phyloP scores from a whole-genome alignment of 2,329 filamentous ascomycete genomes.

The Onygenales sp. region DNA sequence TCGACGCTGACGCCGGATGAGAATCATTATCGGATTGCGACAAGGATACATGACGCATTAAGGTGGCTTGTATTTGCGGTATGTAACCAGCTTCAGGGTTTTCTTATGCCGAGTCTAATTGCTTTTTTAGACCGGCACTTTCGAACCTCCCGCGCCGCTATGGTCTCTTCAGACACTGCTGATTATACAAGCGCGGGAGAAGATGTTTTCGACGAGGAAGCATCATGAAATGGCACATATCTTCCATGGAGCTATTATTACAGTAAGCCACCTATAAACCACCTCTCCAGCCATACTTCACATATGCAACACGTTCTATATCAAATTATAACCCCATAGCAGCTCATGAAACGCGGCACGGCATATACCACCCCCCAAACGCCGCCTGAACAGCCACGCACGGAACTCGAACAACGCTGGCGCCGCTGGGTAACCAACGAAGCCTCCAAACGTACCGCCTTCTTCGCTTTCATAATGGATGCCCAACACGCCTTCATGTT shows the following conservation, averaged over 20 bases:
- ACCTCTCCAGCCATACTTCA: background rate
- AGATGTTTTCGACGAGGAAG: constrained; percentile 19
- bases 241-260: constrained; percentile 21
- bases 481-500: constrained; percentile 22
- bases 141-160: constrained; percentile 19
- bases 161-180: constrained; percentile 21
- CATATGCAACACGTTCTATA: too few relatives aligned
- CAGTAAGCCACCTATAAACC: constrained; percentile 6
- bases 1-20: constrained; percentile 15
- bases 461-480: constrained; percentile 22
- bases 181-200: constrained; percentile 18
- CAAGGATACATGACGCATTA: constrained; percentile 16
- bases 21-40: constrained; percentile 12
- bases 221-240: constrained; percentile 21
- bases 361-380: constrained; percentile 9
- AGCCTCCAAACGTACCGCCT: constrained; percentile 17
- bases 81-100: background rate
- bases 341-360: constrained; percentile 18
- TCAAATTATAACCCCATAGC: too few relatives aligned
- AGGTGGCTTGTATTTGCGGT: constrained; percentile 17
- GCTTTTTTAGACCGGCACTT: constrained; percentile 10
- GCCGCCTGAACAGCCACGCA: background rate
- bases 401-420: constrained; percentile 13
- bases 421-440: constrained; percentile 18
- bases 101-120: background rate